Conservation (phyloP, 2,329 filamentous ascomycete genomes). For the Aureobasidium sp. region DNA sequence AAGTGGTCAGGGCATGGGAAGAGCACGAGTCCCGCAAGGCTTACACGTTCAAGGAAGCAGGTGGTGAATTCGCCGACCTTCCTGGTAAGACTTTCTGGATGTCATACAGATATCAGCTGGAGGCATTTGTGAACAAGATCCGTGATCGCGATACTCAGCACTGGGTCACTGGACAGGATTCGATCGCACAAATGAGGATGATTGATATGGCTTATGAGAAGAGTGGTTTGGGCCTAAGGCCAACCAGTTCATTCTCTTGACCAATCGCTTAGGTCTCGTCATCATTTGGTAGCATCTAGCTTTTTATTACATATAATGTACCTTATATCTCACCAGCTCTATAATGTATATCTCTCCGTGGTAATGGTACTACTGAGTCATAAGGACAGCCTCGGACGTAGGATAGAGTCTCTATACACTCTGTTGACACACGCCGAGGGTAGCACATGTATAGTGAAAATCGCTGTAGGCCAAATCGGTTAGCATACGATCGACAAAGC, state of each 20-base stretch:
- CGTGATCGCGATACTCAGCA: constrained; percentile 21
- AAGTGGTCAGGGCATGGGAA: background rate
- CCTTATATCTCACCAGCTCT: too few species aligned
- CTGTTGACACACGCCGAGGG: too few species aligned
- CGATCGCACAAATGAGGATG: constrained; percentile 26
- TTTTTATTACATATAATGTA: too few species aligned
- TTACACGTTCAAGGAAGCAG: background rate
- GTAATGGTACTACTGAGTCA: too few species aligned
- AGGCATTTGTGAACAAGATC: constrained; percentile 28
- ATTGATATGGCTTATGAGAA: constrained; percentile 28
- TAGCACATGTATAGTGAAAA: too few species aligned
- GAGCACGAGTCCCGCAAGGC: background rate
- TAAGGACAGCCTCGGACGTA: too few species aligned
- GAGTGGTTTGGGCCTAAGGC: constrained; percentile 16
- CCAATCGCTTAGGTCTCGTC: too few species aligned
- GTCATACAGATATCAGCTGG: constrained; percentile 29
- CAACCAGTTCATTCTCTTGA: background rate
- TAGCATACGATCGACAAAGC: too few species aligned
- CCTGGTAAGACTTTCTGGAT: constrained; percentile 18
- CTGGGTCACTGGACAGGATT: constrained; percentile 27
- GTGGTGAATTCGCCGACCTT: background rate
- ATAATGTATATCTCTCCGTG: too few species aligned
- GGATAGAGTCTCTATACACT: too few species aligned
- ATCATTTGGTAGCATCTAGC: too few species aligned
- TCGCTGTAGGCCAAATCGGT: too few species aligned